Conservation (phyloP, 192 early-diverging fungal species). For the Coemansia sp. region DNA sequence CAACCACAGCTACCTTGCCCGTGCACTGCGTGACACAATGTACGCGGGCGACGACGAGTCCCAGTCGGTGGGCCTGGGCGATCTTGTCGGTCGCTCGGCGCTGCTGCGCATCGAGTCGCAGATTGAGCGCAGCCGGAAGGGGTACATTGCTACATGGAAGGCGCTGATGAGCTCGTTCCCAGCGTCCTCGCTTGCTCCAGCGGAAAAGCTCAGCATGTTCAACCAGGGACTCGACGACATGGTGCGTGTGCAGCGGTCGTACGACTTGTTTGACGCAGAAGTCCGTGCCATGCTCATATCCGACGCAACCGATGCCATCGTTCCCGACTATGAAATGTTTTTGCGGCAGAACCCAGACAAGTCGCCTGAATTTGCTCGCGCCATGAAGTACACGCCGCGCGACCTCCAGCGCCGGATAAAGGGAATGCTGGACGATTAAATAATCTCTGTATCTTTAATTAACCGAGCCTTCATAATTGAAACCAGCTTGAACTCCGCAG, state of each 20-base stretch:
- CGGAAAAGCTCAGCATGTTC: constrained; percentile 50
- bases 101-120: constrained; percentile 39
- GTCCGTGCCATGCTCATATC: constrained; percentile 45
- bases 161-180: constrained; percentile 52
- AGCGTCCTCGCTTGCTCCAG: constrained; percentile 38
- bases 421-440: constrained; percentile 46
- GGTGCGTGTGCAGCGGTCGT: constrained; percentile 46
- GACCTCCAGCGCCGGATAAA: constrained; percentile 46
- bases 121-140: constrained; percentile 52
- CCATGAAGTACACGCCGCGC: constrained; percentile 50
- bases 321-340: constrained; percentile 48
- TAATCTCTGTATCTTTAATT: neutral
- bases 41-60: constrained; percentile 46
- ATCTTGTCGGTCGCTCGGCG: constrained; percentile 47
- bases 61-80: constrained; percentile 48
- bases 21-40: constrained; percentile 48
- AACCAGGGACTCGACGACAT: constrained; percentile 53
- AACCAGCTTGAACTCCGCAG: neutral
- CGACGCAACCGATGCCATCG: constrained; percentile 41
- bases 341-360: constrained; percentile 50
- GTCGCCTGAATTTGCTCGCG: constrained; percentile 44
- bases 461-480: neutral
- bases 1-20: constrained; percentile 50
- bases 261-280: constrained; percentile 47
- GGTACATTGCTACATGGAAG: constrained; percentile 50